phyloP scores from a whole-genome alignment of 2,329 filamentous ascomycete genomes.

The Ascochyta rabiei region DNA sequence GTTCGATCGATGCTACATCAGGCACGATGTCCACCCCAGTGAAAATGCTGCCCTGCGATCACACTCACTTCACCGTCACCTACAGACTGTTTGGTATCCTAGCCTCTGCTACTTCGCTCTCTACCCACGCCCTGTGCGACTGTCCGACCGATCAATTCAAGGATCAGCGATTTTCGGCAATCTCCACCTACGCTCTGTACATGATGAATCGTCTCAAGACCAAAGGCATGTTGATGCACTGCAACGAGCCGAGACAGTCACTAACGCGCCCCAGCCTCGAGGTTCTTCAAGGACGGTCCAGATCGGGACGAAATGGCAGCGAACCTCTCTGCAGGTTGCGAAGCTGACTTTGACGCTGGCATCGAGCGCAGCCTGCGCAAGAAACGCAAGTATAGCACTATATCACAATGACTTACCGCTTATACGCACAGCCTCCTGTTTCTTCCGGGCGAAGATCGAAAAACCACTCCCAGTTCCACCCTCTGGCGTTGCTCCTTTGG shows the following conservation, averaged over 20 bases:
- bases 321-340: neutral
- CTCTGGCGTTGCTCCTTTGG: neutral
- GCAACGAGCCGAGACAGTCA: no score
- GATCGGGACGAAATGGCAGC: constrained; percentile 26
- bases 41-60: neutral
- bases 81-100: neutral
- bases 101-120: neutral
- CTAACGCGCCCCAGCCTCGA: constrained; percentile 22
- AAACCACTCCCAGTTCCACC: neutral
- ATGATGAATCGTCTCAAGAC: constrained; percentile 28
- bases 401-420: neutral
- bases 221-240: constrained; percentile 21
- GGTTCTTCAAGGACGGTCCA: constrained; percentile 26
- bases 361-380: constrained; percentile 19
- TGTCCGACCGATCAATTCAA: no score
- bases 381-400: constrained; percentile 20
- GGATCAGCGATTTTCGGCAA: no score
- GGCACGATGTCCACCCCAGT: neutral
- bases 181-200: neutral
- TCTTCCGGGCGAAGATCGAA: constrained; percentile 1
- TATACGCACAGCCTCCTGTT: constrained; percentile 14
- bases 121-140: neutral
- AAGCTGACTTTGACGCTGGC: constrained; percentile 22
- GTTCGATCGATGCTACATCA: neutral
- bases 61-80: constrained; percentile 7